A percentile compares a stretch with the other conserved stretches of the same genome.
These are phyloP conservation scores for Fusarium sp. DNA, from an alignment of 2,329 filamentous ascomycete species.

Conservation along the genomic window DNA sequence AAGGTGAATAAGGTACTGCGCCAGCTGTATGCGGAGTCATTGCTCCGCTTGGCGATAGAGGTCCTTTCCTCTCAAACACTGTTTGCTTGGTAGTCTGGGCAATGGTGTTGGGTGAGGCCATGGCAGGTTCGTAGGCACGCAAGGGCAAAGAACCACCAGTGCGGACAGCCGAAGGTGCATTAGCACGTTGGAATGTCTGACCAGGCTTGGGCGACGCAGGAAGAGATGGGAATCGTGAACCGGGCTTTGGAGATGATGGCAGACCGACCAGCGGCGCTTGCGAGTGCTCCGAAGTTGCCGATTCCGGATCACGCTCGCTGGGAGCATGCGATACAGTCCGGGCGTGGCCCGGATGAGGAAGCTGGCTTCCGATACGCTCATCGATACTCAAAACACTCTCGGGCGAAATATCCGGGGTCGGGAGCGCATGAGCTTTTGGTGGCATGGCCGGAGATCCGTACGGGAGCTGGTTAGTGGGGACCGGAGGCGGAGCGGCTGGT, in stretches of 20 bases:
- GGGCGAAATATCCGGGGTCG: constrained; percentile 57
- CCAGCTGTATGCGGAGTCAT: constrained; percentile 73
- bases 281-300: constrained; percentile 66
- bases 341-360: constrained; percentile 51
- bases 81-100: constrained; percentile 71
- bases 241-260: constrained; percentile 58
- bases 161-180: constrained; percentile 67
- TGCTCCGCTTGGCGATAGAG: constrained; percentile 68
- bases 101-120: constrained; percentile 64
- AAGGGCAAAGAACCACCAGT: constrained; percentile 70
- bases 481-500: constrained; percentile 68
- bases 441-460: constrained; percentile 44
- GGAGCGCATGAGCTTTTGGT: constrained; percentile 43
- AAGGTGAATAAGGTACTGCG: constrained; percentile 79
- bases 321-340: constrained; percentile 57
- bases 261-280: constrained; percentile 66
- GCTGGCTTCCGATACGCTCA: constrained; percentile 64
- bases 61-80: constrained; percentile 69
- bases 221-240: constrained; percentile 54
- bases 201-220: constrained; percentile 66
- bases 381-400: constrained; percentile 64
- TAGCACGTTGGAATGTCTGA: constrained; percentile 63
- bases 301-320: constrained; percentile 63
- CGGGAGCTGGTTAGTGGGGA: constrained; percentile 63
- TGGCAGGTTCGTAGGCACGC: constrained; percentile 71